phyloP scores from a whole-genome alignment of 768 basidiomycete genomes.

The Scleroderma bovista region DNA sequence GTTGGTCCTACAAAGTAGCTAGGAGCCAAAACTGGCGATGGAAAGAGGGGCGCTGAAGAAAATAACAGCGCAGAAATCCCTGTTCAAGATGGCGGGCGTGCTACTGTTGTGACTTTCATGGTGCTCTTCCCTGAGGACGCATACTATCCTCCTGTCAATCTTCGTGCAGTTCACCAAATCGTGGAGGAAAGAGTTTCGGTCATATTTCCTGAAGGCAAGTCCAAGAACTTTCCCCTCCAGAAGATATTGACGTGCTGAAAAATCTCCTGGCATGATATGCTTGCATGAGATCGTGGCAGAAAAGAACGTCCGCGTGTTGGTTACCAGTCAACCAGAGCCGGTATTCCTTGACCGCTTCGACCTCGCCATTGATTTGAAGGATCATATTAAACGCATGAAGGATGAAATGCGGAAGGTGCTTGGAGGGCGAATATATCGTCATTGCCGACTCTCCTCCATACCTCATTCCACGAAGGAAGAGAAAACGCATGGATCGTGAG shows the following conservation, averaged over 20 bases:
- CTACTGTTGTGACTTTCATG: slow-evolving; percentile 26
- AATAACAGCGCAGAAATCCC: not conserved
- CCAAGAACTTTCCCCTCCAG: too few relatives aligned
- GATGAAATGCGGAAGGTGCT: slow-evolving; percentile 21
- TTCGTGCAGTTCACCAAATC: slow-evolving; percentile 24
- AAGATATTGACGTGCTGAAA: too few relatives aligned
- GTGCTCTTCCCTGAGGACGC: slow-evolving; percentile 11
- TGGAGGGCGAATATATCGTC: slow-evolving; percentile 20
- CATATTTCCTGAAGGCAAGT: not conserved
- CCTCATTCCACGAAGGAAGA: slow-evolving; percentile 15
- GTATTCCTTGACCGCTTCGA: slow-evolving; percentile 13
- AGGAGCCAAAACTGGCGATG: too few relatives aligned
- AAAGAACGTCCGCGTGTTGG: slow-evolving; percentile 17
- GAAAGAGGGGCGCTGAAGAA: too few relatives aligned
- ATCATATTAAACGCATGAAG: slow-evolving; percentile 15
- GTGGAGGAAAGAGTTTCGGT: slow-evolving; percentile 13
- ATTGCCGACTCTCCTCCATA: slow-evolving; percentile 17
- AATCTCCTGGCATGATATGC: slow-evolving; percentile 8
- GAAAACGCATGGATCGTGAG: slow-evolving; percentile 17
- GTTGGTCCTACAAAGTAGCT: too few relatives aligned
- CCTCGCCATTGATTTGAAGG: slow-evolving; percentile 16
- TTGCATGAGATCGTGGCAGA: slow-evolving; percentile 20
- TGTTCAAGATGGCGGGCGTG: slow-evolving; percentile 10
- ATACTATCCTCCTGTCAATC: slow-evolving; percentile 19
- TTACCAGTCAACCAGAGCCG: slow-evolving; percentile 19